Base-by-base conservation (phyloP, 306 rosid species). In the Potentilla sterilis region DNA sequence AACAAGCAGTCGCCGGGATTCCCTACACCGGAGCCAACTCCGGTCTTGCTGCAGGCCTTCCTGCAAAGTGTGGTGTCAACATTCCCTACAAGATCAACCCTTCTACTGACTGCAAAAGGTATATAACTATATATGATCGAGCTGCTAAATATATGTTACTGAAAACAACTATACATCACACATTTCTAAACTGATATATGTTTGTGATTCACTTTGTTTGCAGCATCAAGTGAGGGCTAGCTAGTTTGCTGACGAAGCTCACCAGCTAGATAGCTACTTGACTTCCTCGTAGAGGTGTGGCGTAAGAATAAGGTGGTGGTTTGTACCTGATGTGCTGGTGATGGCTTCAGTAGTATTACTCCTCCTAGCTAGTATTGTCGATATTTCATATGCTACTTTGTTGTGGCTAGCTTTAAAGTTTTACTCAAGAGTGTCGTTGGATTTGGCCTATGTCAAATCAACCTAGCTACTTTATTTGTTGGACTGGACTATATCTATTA, bases 41-140 rank as follows among this genome's bases (percentile, higher is more conserved):
- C 9, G 63, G 77, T 41, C 72, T 69, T 28, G 91, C 89, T 42
- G 83, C 88, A 51, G 74, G 73, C 12, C 82, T 88, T 67, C 91
- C 93, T 18, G 38, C 9, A 61, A 86, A 59, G 64, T 82, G 78
- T 24, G 59, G 47, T 0, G 79, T 81, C 41, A 83, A 72, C 47
- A 59, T 83, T 68, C 86, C 86, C 13, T 83, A 76, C 79, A 76
- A 83, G 77, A 66, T 83, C 77, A 61, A 34, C 76, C 81, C 86
- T 47, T 71, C 75, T 11, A 72, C 81, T 0, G 65, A 83, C 70
- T 83, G 86, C 78, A 63, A 46, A 13, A 75, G 35, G 86, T 78
- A 61, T 21, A 7, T 7, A 59, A 32, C 10, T 14, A 48, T 48
- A 16, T 12, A 47, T 47, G 18, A 47, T 12, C 52, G 18, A 5